phyloP scores from a whole-genome alignment of 352 stramenopile species.

The Achlya hypogyna region DNA sequence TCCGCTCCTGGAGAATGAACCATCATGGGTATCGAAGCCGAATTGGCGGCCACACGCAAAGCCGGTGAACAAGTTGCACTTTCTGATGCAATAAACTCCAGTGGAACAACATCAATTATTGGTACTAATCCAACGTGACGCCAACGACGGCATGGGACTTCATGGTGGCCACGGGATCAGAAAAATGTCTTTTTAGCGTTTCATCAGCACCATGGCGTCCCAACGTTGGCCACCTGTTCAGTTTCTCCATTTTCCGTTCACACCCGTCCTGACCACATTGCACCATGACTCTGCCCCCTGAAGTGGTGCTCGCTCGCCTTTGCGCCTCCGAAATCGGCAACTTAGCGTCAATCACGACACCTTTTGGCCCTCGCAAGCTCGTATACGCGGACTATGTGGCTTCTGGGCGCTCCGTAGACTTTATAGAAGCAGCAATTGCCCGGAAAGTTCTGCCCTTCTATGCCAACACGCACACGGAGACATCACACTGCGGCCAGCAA shows the following conservation, averaged over 20 bases:
- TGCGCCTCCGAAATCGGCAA: conserved; percentile 2
- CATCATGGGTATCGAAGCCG: too few species aligned
- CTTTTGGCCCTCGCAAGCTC: conserved; percentile 37
- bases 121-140: too few species aligned
- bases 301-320: neutral
- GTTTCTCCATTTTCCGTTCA: neutral
- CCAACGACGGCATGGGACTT: too few species aligned
- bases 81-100: too few species aligned
- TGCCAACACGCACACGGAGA: conserved; percentile 89
- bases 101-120: too few species aligned
- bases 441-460: conserved; percentile 80
- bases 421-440: conserved; percentile 71
- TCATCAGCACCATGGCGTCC: too few species aligned
- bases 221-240: too few species aligned
- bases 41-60: too few species aligned
- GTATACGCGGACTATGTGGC: conserved; percentile 86
- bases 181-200: too few species aligned
- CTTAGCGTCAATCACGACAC: conserved; percentile 4
- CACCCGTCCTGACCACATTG: neutral
- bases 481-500: conserved; percentile 26
- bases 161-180: too few species aligned
- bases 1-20: too few species aligned
- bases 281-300: neutral
- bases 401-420: conserved; percentile 47
- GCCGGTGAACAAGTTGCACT: too few species aligned